Base-by-base conservation (phyloP, 2,329 filamentous ascomycete genomes). In the Metarhizium guizhouense region DNA sequence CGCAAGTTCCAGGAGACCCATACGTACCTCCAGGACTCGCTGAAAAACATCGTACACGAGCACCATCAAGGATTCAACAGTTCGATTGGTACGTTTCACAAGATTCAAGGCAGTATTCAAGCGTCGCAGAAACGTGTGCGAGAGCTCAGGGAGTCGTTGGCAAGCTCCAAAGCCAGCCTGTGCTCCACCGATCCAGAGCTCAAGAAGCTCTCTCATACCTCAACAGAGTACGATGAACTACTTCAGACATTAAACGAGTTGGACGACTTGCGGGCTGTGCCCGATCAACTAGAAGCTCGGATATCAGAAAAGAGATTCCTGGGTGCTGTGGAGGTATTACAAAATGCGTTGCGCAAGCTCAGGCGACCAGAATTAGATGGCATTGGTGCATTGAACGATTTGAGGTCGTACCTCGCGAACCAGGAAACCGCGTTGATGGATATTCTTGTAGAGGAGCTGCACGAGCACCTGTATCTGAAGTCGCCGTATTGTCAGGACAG, bases 31-130 rank as follows among this genome's bases (percentile, higher is more conserved):
- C 92, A 99, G 68, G 87, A 87, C 63, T 92, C 93, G 10, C 78
- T 99, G 56, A 96, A 96, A 71, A 85, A 86, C 38, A 96, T 99
- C 64, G 94, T 99, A 30, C 96, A 99, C 70, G 93, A 99, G 74
- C 93, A 99, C 68, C 93, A 99, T 67, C 94, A 99, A 71, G 95
- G 94, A 50, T 99, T 99, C 80, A 99, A 97, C 74, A 96, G 90
- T 71, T 96, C 93, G 52, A 97, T 99, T 60, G 94, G 93, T 70
- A 97, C 93, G 20, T 99, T 97, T 68, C 95, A 99, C 76, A 96
- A 95, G 72, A 99, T 99, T 59, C 94, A 99, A 70, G 84, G 86
- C 53, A 96, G 90, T 72, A 94, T 99, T 61, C 88, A 93, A 64
- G 79, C 83, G 52, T 96, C 91, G 16, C 94, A 99, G 71, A 85